Evolutionary conservation across 768 basidiomycete genomes (phyloP), one percentile per base, ranked within the genome.

Genomic region (Dioszegia crocea): DNA sequence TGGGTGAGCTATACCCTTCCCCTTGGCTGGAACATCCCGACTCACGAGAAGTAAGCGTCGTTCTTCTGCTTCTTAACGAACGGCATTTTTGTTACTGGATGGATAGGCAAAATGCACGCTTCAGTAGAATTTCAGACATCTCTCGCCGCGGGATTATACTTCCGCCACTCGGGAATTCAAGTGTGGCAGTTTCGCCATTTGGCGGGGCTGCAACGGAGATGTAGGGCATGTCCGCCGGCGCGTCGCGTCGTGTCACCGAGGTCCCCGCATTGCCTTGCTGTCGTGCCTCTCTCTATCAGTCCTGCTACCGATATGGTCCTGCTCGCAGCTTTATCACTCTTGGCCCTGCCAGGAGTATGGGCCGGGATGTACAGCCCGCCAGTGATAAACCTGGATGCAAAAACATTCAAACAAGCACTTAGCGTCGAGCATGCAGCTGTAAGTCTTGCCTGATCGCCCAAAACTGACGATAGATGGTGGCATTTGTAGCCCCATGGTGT

Each of bases 21-120:
- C 12, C 19, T 56, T 46, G 44, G 47, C 64, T 53, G 67, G 70
- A 64, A 56, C 36, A 14, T 19, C 30, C 21, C 17, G 66, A 40
- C 74, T 56, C 39, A 49, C 63, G 92, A 96, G 82, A 91, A 96
- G 87, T 97, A 97, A 74, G 94, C 90, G 78, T 86, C 85, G 74
- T 89, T 89, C 84, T 99, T 97, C 82, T 93, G 79, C 69, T 88
- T 87, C 82, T 97, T 97, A 83, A 96, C 88, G 84, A 96, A 98
- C 62, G 93, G 94, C 94, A 79, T 68, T 63, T 33, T 65, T 70
- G 55, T 29, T 27, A 30, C 14, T 48, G 24, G n/a, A 30, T 5
- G n/a, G 26, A 48, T 17, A 17, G 26, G 14, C 16, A 48, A 48
- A 9, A 48, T 43, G 16, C 40, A 43, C 40, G 5, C 40, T 17